Evolutionary conservation across 306 rosid genomes (phyloP).

Genomic region (Calophaca sinica): DNA sequence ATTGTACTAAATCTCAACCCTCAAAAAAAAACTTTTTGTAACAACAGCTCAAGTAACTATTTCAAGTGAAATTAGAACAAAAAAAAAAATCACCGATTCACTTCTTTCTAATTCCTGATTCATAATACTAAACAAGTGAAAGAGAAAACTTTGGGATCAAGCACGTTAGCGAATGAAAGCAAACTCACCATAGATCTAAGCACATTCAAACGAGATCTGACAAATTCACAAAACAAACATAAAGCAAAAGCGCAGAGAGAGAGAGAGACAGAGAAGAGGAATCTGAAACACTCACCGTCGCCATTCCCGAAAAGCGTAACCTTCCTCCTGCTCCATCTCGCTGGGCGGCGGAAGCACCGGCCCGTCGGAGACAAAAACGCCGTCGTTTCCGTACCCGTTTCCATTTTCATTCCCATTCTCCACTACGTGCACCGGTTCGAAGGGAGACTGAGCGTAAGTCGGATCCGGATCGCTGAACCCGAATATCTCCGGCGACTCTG

Average conservation of each 20-base stretch:
- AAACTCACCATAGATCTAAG: conserved; percentile 51
- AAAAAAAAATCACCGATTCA: conserved; percentile 9
- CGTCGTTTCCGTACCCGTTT: conserved; percentile 57
- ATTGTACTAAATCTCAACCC: conserved; percentile 23
- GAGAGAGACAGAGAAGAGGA: not conserved
- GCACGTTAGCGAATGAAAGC: conserved; percentile 26
- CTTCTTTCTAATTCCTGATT: conserved; percentile 21
- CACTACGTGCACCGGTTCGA: conserved; percentile 52
- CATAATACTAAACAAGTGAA: conserved; percentile 29
- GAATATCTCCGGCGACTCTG: conserved; percentile 70
- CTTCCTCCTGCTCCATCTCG: conserved; percentile 90
- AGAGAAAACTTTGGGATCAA: conserved; percentile 33
- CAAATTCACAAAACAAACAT: conserved; percentile 26
- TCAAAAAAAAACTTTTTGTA: not conserved
- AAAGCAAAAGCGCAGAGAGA: not conserved
- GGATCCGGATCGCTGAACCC: conserved; percentile 80
- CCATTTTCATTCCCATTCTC: conserved; percentile 77
- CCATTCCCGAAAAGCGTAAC: conserved; percentile 91
- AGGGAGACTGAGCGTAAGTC: conserved; percentile 73
- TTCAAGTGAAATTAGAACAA: conserved; percentile 36
- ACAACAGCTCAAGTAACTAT: conserved; percentile 39
- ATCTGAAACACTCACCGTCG: conserved; percentile 78
- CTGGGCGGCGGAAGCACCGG: conserved; percentile 86
- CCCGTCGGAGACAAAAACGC: conserved; percentile 76
- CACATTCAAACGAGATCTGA: conserved; percentile 52